A percentile compares a stretch with the other conserved stretches of the same genome.
Conservation (phyloP, 306 rosid species). For the Carpinus viminea region DNA sequence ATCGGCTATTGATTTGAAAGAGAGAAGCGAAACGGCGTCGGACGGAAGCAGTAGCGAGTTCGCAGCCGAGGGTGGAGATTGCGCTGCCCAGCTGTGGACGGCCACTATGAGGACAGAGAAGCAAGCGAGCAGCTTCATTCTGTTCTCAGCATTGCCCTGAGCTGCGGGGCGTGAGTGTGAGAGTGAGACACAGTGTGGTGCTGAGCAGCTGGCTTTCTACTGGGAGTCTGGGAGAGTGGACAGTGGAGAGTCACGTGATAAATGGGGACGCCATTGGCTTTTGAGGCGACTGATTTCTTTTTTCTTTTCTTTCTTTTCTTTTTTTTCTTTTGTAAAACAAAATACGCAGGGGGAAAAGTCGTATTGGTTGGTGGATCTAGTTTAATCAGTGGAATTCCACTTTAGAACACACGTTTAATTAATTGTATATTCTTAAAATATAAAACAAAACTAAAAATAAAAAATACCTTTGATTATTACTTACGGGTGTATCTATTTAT, state of each 20-base stretch:
- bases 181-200: conserved; percentile 22
- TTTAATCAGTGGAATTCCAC: no score
- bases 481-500: no score
- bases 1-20: conserved; percentile 82
- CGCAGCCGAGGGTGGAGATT: conserved; percentile 17
- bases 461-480: no score
- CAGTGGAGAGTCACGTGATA: conserved; percentile 38
- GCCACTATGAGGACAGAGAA: not conserved
- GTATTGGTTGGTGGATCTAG: no score
- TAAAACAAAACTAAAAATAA: no score
- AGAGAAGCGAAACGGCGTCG: conserved; percentile 67
- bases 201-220: conserved; percentile 50
- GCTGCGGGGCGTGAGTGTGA: not conserved
- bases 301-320: no score
- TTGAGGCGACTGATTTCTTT: no score
- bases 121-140: not conserved
- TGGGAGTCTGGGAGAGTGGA: conserved; percentile 1
- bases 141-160: not conserved
- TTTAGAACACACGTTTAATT: no score
- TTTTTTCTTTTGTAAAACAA: no score
- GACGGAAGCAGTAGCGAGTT: conserved; percentile 29
- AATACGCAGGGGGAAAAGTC: no score
- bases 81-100: not conserved
- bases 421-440: no score
- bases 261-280: conserved; percentile 19